Percentiles rank a stretch among this genome's conserved stretches.
Evolutionary conservation across 805 yeast genomes (phyloP).

Genomic region (Starmerella sp.): DNA sequence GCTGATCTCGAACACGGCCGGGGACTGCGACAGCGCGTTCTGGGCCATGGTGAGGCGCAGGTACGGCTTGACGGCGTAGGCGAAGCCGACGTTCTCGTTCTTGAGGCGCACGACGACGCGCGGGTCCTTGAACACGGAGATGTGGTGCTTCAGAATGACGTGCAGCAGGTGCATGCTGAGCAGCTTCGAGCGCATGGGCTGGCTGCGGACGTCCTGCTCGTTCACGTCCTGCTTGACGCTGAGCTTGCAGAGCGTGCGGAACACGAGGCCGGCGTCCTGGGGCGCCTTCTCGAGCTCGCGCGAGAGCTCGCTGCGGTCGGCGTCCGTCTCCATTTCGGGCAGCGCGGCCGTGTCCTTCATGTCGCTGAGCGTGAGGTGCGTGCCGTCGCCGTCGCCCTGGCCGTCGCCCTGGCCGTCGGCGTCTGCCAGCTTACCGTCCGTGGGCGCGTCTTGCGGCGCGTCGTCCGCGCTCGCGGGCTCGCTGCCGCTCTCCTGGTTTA

Average conservation of each 20-base stretch:
- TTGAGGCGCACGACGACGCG: slow-evolving; percentile 28
- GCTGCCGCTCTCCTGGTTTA: not conserved
- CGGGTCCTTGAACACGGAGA: slow-evolving; percentile 56
- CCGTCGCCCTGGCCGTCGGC: too few species aligned
- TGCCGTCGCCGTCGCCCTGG: not conserved
- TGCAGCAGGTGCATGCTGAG: slow-evolving; percentile 80
- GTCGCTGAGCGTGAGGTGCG: slow-evolving; percentile 21
- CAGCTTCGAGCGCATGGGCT: slow-evolving; percentile 82
- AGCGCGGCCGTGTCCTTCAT: slow-evolving; percentile 20
- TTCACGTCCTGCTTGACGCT: slow-evolving; percentile 74
- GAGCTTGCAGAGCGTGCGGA: slow-evolving; percentile 89
- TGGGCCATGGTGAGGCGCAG: slow-evolving; percentile 71
- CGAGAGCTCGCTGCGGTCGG: slow-evolving; percentile 30
- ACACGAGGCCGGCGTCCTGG: slow-evolving; percentile 84
- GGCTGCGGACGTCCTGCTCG: slow-evolving; percentile 60
- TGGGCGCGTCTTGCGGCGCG: not conserved
- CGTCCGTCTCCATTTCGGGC: slow-evolving; percentile 11
- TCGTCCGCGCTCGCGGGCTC: not conserved
- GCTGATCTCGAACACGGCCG: slow-evolving; percentile 85
- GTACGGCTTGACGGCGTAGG: slow-evolving; percentile 75
- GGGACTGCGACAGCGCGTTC: slow-evolving; percentile 83
- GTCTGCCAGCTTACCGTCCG: too few species aligned
- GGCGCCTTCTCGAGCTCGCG: slow-evolving; percentile 56
- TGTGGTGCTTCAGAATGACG: slow-evolving; percentile 72
- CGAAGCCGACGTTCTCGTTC: slow-evolving; percentile 34